A percentile compares a stretch with the other conserved stretches of the same genome.
phyloP scores from a whole-genome alignment of 75 land plant species.

The Pinus tabuliformis region DNA sequence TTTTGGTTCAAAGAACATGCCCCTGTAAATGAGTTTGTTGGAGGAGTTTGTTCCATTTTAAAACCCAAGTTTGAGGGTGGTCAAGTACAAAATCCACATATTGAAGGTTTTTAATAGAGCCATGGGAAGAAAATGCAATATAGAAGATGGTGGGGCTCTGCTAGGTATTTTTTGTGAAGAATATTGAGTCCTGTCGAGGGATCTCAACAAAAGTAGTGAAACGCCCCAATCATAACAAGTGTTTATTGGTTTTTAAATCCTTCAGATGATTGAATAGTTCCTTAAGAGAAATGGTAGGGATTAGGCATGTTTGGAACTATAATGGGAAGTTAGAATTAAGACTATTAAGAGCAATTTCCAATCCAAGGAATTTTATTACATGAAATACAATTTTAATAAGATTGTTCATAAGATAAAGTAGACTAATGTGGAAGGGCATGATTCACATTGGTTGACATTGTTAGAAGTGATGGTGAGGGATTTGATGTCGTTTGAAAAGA shows the following conservation, averaged over 20 bases:
- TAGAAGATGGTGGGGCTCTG: not conserved
- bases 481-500: not conserved
- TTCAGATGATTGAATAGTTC: not conserved
- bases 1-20: not conserved
- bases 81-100: not conserved
- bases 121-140: not conserved
- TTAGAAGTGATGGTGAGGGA: not conserved
- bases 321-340: not conserved
- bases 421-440: constrained; percentile 4
- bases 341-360: not conserved
- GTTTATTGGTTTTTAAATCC: not conserved
- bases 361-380: constrained; percentile 6
- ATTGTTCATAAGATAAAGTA: not conserved
- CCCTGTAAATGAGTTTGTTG: not conserved
- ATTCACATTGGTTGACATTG: not conserved
- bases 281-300: constrained; percentile 2
- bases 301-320: constrained; percentile 1
- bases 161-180: constrained; percentile 11
- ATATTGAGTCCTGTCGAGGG: not conserved
- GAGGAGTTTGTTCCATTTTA: constrained; percentile 7
- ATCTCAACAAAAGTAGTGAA: not conserved
- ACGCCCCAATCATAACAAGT: not conserved
- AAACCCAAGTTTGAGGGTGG: not conserved
- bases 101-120: not conserved
- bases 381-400: not conserved